Conservation (phyloP, 371 early-diverging fungal species). For the Gilbertella persicaria region DNA sequence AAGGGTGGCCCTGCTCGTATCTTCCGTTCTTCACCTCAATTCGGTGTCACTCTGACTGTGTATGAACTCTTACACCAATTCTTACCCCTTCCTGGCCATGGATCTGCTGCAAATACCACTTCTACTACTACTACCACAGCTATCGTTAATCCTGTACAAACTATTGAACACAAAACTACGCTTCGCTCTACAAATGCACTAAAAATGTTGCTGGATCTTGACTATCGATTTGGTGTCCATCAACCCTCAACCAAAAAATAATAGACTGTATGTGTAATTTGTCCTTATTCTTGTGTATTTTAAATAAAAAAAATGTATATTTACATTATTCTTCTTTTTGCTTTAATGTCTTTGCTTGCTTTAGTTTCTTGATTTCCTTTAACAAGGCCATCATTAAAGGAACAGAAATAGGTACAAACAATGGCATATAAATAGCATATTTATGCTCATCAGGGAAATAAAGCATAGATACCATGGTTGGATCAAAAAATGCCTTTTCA, state of each 20-base stretch:
- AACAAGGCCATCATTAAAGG: conserved; percentile 65
- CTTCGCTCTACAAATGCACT: conserved; percentile 65
- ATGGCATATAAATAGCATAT: conserved; percentile 95
- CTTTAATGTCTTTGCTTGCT: conserved; percentile 8
- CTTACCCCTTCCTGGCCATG: conserved; percentile 67
- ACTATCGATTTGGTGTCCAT: conserved; percentile 60
- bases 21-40: conserved; percentile 91
- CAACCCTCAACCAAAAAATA: conserved; percentile 20
- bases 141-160: conserved; percentile 12
- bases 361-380: conserved; percentile 48
- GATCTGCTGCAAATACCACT: conserved; percentile 29
- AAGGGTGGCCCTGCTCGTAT: conserved; percentile 92
- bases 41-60: conserved; percentile 92
- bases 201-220: conserved; percentile 64
- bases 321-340: conserved; percentile 4
- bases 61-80: conserved; percentile 88
- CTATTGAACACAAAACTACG: conserved; percentile 34
- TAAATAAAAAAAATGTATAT: not conserved
- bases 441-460: conserved; percentile 98
- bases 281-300: not conserved
- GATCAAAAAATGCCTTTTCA: conserved; percentile 94
- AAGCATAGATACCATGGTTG: conserved; percentile 93
- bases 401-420: conserved; percentile 90
- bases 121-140: conserved; percentile 21
- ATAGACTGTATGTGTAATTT: not conserved